Percentiles rank a stretch among this genome's conserved stretches.
Evolutionary conservation across 495 filamentous ascomycete genomes (phyloP).

Genomic region (Aspergillus olivimuriae): DNA sequence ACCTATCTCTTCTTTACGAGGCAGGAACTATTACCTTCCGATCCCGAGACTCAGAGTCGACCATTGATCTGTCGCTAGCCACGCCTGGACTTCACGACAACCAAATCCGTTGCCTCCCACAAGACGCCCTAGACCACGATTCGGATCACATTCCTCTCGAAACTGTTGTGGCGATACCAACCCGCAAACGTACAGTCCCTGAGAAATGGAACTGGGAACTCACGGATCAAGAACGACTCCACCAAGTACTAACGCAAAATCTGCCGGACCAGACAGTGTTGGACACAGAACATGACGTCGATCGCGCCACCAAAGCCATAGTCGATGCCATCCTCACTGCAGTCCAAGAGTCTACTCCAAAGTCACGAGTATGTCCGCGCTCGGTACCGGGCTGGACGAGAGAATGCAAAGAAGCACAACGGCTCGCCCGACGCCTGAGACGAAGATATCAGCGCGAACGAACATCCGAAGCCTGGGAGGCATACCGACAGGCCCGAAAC

Average conservation of each 20-base stretch:
- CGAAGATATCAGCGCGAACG: background rate
- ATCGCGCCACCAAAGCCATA: background rate
- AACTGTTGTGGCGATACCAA: background rate
- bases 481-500: background rate
- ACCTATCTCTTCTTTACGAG: background rate
- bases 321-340: background rate
- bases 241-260: background rate
- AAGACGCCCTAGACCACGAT: background rate
- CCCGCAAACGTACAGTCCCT: background rate
- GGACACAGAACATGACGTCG: background rate
- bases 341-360: background rate
- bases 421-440: background rate
- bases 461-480: background rate
- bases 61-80: background rate
- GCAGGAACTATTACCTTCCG: background rate
- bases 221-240: background rate
- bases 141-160: slow-evolving; percentile 1
- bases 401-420: background rate
- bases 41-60: background rate
- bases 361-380: background rate
- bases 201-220: slow-evolving; percentile 1
- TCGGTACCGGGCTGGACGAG: background rate
- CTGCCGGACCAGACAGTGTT: background rate
- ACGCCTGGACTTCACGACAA: background rate
- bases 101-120: background rate